Evolutionary conservation across 2,329 filamentous ascomycete genomes (phyloP).

Genomic region (Thielaviopsis populi): DNA sequence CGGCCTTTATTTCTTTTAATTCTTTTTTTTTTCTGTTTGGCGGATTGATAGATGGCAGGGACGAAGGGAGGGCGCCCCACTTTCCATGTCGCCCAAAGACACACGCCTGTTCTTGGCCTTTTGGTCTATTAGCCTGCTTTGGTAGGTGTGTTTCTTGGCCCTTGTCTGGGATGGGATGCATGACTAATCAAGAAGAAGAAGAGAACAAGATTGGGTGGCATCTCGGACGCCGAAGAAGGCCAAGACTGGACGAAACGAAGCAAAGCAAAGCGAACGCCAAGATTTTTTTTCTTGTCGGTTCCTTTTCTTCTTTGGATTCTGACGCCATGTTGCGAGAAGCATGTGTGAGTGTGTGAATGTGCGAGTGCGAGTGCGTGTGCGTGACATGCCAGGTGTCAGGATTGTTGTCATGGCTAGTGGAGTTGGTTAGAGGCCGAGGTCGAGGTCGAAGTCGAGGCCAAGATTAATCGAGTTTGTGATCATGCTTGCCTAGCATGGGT

Average conservation of each 20-base stretch:
- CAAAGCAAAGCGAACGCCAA: not conserved
- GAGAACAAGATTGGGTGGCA: too few relatives aligned
- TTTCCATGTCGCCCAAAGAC: not conserved
- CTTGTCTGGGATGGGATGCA: not conserved
- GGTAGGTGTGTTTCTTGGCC: too few relatives aligned
- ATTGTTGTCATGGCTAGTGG: too few relatives aligned
- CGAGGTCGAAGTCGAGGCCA: too few relatives aligned
- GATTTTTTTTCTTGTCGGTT: not conserved
- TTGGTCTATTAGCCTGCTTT: too few relatives aligned
- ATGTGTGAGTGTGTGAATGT: not conserved
- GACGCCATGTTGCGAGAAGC: not conserved
- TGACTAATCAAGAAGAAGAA: not conserved
- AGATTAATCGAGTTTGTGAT: too few relatives aligned
- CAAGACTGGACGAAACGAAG: not conserved
- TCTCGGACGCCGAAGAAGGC: not conserved
- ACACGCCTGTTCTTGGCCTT: too few relatives aligned
- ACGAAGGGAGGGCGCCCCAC: not conserved
- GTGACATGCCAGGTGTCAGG: not conserved
- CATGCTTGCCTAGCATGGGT: too few relatives aligned
- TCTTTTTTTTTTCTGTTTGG: not conserved
- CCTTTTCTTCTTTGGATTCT: not conserved
- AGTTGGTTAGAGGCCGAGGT: too few relatives aligned
- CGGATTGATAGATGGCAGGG: too few relatives aligned
- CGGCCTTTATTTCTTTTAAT: not conserved
- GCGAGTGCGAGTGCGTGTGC: too few relatives aligned